These are phyloP conservation scores for Stipa capillata DNA, from an alignment of 176 grass and related monocot species.

Conservation along the genomic window DNA sequence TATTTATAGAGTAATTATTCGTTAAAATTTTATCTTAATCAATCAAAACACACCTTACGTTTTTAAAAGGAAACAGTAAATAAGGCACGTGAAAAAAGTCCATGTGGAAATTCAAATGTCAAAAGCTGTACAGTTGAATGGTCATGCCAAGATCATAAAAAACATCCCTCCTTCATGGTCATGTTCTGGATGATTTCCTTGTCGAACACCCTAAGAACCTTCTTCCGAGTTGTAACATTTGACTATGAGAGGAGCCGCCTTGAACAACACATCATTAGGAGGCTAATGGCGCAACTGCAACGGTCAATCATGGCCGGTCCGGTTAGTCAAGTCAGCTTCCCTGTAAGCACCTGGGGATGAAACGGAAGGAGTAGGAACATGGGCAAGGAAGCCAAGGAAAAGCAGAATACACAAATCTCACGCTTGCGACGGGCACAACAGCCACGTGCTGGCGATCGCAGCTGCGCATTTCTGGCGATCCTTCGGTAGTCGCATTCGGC, in stretches of 20 bases:
- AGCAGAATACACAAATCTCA: neutral
- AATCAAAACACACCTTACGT: too few relatives aligned
- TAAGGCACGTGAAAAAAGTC: too few relatives aligned
- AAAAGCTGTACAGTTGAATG: neutral
- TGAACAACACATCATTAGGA: neutral
- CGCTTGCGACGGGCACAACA: neutral
- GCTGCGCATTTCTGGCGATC: constrained; percentile 14
- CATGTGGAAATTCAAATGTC: neutral
- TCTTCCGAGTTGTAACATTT: neutral
- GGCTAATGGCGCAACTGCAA: neutral
- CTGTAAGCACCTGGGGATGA: neutral
- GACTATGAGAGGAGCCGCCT: neutral
- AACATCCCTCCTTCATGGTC: neutral
- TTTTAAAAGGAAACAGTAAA: too few relatives aligned
- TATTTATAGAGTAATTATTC: too few relatives aligned
- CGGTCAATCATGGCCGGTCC: neutral
- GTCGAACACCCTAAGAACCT: constrained; percentile 32
- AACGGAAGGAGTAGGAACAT: constrained; percentile 1
- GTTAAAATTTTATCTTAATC: too few relatives aligned
- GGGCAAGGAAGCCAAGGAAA: neutral
- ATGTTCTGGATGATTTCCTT: constrained; percentile 17
- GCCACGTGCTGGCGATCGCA: neutral
- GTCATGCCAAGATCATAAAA: neutral
- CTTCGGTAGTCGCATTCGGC: constrained; percentile 9
- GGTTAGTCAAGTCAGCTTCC: neutral